phyloP scores from a whole-genome alignment of 805 yeast species.

The Komagataella mondaviorum region DNA sequence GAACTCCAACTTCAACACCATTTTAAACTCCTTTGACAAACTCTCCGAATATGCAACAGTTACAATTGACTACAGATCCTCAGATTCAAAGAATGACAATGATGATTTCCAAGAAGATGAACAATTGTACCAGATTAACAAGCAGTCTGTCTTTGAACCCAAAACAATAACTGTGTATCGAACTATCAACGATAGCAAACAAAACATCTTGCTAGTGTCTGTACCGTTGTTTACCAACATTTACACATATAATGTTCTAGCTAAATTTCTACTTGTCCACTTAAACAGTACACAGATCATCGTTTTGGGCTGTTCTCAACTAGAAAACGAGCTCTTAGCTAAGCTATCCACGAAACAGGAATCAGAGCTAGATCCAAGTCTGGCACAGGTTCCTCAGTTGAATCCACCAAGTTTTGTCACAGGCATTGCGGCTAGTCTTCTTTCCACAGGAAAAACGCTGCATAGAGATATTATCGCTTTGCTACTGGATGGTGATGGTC shows the following conservation, averaged over 20 bases:
- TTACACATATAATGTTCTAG: slow-evolving; percentile 11
- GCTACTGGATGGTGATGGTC: slow-evolving; percentile 32
- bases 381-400: slow-evolving; percentile 19
- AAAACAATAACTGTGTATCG: slow-evolving; percentile 5
- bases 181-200: neutral
- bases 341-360: slow-evolving; percentile 3
- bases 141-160: slow-evolving; percentile 13
- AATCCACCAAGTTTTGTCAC: slow-evolving; percentile 36
- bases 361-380: neutral
- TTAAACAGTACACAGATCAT: slow-evolving; percentile 6
- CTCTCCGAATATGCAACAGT: slow-evolving; percentile 1
- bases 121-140: slow-evolving; percentile 24
- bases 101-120: slow-evolving; percentile 30
- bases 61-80: slow-evolving; percentile 2
- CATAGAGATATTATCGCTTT: slow-evolving; percentile 7
- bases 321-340: slow-evolving; percentile 7
- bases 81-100: slow-evolving; percentile 7
- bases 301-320: slow-evolving; percentile 12
- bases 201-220: neutral
- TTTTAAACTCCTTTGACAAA: neutral
- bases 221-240: slow-evolving; percentile 12
- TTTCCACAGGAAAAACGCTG: slow-evolving; percentile 14
- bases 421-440: slow-evolving; percentile 27
- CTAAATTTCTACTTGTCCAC: slow-evolving; percentile 6
- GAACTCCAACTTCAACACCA: neutral